Percentiles rank a stretch among this genome's conserved stretches.
Evolutionary conservation across 1,284 basidiomycete genomes (phyloP).

Genomic region (Puccinia novopanici): DNA sequence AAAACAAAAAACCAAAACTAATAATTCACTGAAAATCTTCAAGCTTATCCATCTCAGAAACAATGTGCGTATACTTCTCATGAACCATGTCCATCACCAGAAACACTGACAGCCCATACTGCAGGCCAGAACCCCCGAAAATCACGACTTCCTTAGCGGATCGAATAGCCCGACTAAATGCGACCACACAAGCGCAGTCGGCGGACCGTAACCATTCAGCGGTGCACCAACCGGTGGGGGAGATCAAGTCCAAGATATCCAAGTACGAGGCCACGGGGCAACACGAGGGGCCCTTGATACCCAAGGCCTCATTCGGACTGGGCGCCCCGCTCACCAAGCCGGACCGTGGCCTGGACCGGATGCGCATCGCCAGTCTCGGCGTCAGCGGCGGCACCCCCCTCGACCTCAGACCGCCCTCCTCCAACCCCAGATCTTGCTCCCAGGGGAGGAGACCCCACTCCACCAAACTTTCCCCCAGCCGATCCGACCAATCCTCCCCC

Average conservation of each 20-base stretch:
- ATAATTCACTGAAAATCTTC: too few species aligned
- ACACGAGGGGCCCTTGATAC: slow-evolving; percentile 32
- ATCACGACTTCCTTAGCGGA: slow-evolving; percentile 44
- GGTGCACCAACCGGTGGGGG: slow-evolving; percentile 18
- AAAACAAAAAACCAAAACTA: too few species aligned
- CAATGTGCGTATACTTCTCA: too few species aligned
- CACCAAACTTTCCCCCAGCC: background rate
- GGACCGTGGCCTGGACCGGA: slow-evolving; percentile 32
- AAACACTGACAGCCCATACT: too few species aligned
- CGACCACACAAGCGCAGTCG: background rate
- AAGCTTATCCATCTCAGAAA: too few species aligned
- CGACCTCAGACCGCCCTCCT: background rate
- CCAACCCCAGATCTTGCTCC: too few species aligned
- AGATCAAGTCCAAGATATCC: slow-evolving; percentile 49
- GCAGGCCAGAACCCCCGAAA: slow-evolving; percentile 45
- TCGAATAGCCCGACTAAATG: slow-evolving; percentile 30
- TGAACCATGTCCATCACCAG: too few species aligned
- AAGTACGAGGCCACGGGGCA: slow-evolving; percentile 41
- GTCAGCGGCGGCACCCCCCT: slow-evolving; percentile 34
- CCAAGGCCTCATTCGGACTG: slow-evolving; percentile 37
- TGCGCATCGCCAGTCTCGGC: slow-evolving; percentile 40
- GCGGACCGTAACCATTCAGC: background rate
- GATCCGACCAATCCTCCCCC: background rate
- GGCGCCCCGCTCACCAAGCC: slow-evolving; percentile 32
- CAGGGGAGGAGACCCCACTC: background rate